Base-by-base conservation (phyloP, 495 filamentous ascomycete genomes). In the Aspergillus heteromorphus region DNA sequence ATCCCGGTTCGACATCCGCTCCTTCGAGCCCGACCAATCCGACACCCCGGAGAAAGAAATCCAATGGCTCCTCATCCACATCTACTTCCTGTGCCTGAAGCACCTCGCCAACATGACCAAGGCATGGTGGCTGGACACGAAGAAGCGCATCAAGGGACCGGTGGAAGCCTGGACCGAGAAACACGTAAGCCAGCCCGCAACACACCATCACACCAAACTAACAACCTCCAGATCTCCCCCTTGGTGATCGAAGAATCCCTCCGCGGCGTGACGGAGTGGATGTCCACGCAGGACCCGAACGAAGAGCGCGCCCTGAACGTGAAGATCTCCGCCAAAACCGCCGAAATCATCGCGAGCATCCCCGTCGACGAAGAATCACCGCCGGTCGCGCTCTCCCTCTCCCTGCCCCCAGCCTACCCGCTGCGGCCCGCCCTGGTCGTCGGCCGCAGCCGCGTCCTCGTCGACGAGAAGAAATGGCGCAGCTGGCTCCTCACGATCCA, bases 391-490 rank as follows among this genome's bases (percentile, higher is more conserved):
- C 85, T 99, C 57, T 78, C 80, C 0, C 86, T 99, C 55, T 77
- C 79, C 2, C 80, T 99, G 0, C 92, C 95, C 0, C 70, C 80
- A 0, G 80, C 82, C 25, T 99, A 92, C 61, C 93, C 93, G 0
- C 79, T 99, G 4, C 81, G 86, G 13, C 76, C 80, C 0, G 90
- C 91, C 3, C 72, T 81, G n/a, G 91, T 97, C 4, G 74, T 83
- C 11, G 83, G 88, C 18, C 71, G 87, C 30, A 91, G 86, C 59
- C 83, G 92, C 9, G 91, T 97, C 4, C 88, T 88, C 4, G 85
- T 97, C 20, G 84, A 85, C 53, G 91, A 96, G 64, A 83, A 84
- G 70, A 93, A 91, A 65, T 99, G 95, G 89, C 84, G 86, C 65
- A 83, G 73, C 56, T 95, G 91, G 88, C 70, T 95, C 51, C 74